Evolutionary conservation across 805 yeast genomes (phyloP).

Genomic region (Saccharomycopsis sp.): DNA sequence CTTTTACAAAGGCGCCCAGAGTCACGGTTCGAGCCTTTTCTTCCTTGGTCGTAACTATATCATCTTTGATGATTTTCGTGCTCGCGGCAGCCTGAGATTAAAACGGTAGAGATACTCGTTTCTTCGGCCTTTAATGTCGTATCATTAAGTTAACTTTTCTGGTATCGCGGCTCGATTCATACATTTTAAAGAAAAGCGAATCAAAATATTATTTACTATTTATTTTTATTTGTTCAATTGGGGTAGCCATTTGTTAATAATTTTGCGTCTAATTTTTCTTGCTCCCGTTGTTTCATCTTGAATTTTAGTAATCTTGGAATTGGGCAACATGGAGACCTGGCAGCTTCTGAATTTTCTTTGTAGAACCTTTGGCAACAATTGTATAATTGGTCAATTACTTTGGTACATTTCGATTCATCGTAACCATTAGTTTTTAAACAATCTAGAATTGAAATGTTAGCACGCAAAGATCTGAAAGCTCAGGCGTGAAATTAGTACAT

Average conservation of each 20-base stretch:
- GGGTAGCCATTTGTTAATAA: slow-evolving; percentile 27
- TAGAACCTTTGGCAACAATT: slow-evolving; percentile 69
- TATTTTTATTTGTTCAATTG: slow-evolving; percentile 3
- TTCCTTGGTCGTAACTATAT: slow-evolving; percentile 20
- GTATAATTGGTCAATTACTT: slow-evolving; percentile 62
- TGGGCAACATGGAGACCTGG: slow-evolving; percentile 74
- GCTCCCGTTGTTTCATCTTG: slow-evolving; percentile 58
- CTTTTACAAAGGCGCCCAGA: slow-evolving; percentile 23
- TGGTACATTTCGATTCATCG: slow-evolving; percentile 69
- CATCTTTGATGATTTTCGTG: slow-evolving; percentile 47
- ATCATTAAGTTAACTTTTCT: slow-evolving; percentile 32
- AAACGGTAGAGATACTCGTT: slow-evolving; percentile 34
- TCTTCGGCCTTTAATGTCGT: slow-evolving; percentile 41
- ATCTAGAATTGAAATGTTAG: slow-evolving; percentile 33
- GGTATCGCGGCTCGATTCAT: slow-evolving; percentile 72
- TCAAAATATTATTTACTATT: background rate
- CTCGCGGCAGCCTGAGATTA: slow-evolving; percentile 90
- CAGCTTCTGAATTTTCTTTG: slow-evolving; percentile 47
- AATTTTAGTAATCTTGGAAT: slow-evolving; percentile 51
- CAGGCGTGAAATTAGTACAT: no score
- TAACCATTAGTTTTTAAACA: slow-evolving; percentile 58
- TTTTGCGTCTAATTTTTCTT: slow-evolving; percentile 54
- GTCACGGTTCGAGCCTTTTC: slow-evolving; percentile 22
- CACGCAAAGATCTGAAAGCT: no score
- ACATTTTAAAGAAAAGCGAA: slow-evolving; percentile 35